Conservation (phyloP, 257 asterid genomes). For the Solanum bulbocastanum region DNA sequence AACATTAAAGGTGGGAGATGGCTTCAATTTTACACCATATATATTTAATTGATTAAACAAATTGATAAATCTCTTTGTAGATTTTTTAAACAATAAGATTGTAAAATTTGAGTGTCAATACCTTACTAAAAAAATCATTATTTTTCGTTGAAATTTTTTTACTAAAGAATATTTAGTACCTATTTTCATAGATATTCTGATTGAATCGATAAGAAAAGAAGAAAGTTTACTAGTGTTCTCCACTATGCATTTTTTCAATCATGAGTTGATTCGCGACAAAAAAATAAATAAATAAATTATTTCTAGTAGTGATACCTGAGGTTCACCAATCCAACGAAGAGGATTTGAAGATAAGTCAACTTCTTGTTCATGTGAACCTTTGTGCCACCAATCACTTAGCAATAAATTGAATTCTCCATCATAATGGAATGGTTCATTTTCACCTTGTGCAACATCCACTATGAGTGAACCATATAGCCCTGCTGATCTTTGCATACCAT, state of each 20-base stretch:
- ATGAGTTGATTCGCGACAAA: rapidly evolving
- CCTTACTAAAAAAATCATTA: neutral
- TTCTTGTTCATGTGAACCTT: conserved; percentile 48
- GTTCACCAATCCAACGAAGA: conserved; percentile 84
- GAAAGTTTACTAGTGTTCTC: neutral
- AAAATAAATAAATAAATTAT: too few species aligned
- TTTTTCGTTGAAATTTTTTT: too few species aligned
- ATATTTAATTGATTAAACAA: neutral
- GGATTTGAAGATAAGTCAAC: conserved; percentile 68
- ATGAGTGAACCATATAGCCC: conserved; percentile 72
- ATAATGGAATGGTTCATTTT: conserved; percentile 45
- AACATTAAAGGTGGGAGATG: neutral
- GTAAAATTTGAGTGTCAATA: neutral
- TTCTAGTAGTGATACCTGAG: conserved; percentile 37
- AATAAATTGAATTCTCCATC: conserved; percentile 61
- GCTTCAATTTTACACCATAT: neutral
- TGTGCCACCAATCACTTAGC: conserved; percentile 90
- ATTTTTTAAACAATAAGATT: neutral
- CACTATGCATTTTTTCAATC: neutral
- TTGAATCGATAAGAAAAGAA: neutral
- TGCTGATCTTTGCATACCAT: conserved; percentile 91
- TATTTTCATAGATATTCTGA: neutral
- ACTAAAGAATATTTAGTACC: too few species aligned
- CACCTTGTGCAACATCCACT: conserved; percentile 61
- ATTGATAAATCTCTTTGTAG: neutral